Evolutionary conservation across 768 basidiomycete genomes (phyloP).

Genomic region (Cubamyces sp.): DNA sequence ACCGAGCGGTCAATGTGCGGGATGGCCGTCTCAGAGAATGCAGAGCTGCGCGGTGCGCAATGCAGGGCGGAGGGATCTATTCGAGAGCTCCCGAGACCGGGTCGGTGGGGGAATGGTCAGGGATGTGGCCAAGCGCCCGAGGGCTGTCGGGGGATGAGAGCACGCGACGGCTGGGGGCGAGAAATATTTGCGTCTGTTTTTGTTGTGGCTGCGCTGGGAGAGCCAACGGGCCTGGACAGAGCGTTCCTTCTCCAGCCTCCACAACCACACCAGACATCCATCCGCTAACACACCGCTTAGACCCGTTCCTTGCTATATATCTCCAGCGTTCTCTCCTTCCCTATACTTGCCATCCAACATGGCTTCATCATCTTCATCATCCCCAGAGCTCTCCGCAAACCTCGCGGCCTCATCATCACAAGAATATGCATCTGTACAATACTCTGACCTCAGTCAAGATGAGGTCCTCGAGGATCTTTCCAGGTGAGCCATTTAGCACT

Average conservation of each 20-base stretch:
- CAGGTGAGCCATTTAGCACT: constrained; percentile 52
- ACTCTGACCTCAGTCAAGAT: constrained; percentile 65
- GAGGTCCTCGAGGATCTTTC: constrained; percentile 92
- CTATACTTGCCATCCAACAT: constrained; percentile 43
- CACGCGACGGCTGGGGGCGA: not conserved
- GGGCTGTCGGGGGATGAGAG: not conserved
- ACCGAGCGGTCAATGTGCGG: not conserved
- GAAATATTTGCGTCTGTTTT: constrained; percentile 18
- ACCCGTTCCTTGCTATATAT: constrained; percentile 27
- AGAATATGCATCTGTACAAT: constrained; percentile 58
- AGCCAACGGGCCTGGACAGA: constrained; percentile 22
- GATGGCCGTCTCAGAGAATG: not conserved
- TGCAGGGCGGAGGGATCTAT: not conserved
- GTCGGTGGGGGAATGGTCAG: constrained; percentile 11
- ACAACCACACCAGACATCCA: constrained; percentile 23
- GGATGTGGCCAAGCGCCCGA: constrained; percentile 20
- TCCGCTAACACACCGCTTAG: constrained; percentile 19
- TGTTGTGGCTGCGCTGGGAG: constrained; percentile 21
- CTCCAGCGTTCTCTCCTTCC: constrained; percentile 35
- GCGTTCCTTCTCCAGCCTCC: constrained; percentile 27
- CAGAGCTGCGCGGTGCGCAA: not conserved
- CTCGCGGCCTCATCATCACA: constrained; percentile 45
- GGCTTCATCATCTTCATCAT: constrained; percentile 80
- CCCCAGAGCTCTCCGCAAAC: constrained; percentile 67
- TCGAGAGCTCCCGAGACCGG: not conserved